Percentiles rank a stretch among this genome's conserved stretches.
Conservation (phyloP, 768 basidiomycete genomes). For the Psilocybe cyanescens region DNA sequence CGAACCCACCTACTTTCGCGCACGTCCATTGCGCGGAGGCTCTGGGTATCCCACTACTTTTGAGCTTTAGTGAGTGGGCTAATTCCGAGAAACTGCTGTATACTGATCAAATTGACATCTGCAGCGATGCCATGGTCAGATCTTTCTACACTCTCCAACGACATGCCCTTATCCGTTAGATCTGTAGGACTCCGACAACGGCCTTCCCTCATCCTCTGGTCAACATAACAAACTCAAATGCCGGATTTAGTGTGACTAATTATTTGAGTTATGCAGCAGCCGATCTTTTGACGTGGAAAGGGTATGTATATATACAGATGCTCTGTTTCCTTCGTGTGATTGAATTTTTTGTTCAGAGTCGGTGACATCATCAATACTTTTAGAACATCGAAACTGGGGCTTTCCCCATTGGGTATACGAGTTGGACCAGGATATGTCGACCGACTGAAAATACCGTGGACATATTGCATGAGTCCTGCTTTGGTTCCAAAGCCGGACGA, state of each 20-base stretch:
- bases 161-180: neutral
- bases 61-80: slow-evolving; percentile 57
- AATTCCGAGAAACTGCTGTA: slow-evolving; percentile 3
- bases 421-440: slow-evolving; percentile 58
- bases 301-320: slow-evolving; percentile 33
- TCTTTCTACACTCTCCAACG: neutral
- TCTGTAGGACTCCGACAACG: slow-evolving; percentile 50
- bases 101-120: slow-evolving; percentile 6
- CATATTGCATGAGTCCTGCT: slow-evolving; percentile 64
- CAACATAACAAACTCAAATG: slow-evolving; percentile 58
- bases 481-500: slow-evolving; percentile 64
- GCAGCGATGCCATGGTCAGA: slow-evolving; percentile 69
- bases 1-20: slow-evolving; percentile 69
- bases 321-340: neutral
- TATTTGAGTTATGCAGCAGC: slow-evolving; percentile 62
- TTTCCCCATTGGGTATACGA: slow-evolving; percentile 49
- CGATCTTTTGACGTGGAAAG: slow-evolving; percentile 64
- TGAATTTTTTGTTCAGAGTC: slow-evolving; percentile 37
- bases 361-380: slow-evolving; percentile 65
- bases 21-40: slow-evolving; percentile 71
- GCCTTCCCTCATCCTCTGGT: slow-evolving; percentile 68
- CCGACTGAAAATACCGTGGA: slow-evolving; percentile 59
- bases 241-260: slow-evolving; percentile 55
- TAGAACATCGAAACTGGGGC: slow-evolving; percentile 49
- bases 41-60: slow-evolving; percentile 56